Conservation (phyloP, 2,329 filamentous ascomycete species). For the Paracoccidioides lutzii region DNA sequence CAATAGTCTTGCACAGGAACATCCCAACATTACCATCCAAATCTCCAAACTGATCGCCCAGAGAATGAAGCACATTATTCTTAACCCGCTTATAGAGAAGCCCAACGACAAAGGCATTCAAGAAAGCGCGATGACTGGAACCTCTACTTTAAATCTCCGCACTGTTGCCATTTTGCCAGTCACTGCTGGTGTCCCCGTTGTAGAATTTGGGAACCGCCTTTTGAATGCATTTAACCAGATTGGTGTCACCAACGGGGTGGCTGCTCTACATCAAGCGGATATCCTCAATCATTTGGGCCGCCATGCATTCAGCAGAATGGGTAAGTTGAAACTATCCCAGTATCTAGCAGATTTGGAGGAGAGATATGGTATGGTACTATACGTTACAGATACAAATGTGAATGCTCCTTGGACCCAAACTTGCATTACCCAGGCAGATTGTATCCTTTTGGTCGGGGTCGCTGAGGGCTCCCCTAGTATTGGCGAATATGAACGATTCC, state of each 20-base stretch:
- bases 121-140: conserved; percentile 41
- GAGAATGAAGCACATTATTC: conserved; percentile 77
- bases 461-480: conserved; percentile 82
- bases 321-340: conserved; percentile 86
- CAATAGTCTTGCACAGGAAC: conserved; percentile 93
- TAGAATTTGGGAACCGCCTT: conserved; percentile 84
- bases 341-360: conserved; percentile 95
- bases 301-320: conserved; percentile 95
- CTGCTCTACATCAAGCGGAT: conserved; percentile 80
- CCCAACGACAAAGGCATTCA: conserved; percentile 49
- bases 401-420: conserved; percentile 98
- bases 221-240: conserved; percentile 83
- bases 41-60: conserved; percentile 98
- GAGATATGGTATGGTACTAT: conserved; percentile 89
- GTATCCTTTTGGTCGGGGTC: conserved; percentile 80
- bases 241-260: conserved; percentile 77
- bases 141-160: conserved; percentile 80
- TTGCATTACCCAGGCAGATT: conserved; percentile 92
- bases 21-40: conserved; percentile 96
- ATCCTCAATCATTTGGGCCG: conserved; percentile 91
- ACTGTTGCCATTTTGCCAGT: conserved; percentile 89
- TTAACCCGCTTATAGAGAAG: conserved; percentile 59
- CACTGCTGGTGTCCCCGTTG: conserved; percentile 78
- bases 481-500: conserved; percentile 91
- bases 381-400: conserved; percentile 91